These are phyloP conservation scores for Polychytrium aggregatum DNA, from an alignment of 192 early-diverging fungal genomes.

Conservation along the genomic window DNA sequence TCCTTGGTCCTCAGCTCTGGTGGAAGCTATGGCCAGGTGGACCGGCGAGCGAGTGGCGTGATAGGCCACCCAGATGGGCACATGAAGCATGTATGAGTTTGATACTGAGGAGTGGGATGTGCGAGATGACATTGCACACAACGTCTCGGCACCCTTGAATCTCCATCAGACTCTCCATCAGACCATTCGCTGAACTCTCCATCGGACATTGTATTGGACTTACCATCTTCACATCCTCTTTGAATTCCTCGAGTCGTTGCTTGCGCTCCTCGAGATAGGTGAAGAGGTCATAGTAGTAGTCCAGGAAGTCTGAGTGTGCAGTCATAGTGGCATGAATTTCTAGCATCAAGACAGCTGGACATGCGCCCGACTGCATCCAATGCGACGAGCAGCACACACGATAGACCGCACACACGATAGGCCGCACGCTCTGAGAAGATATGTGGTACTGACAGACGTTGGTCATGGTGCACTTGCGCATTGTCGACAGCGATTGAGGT, in stretches of 20 bases:
- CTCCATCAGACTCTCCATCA: too few relatives aligned
- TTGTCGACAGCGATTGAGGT: too few relatives aligned
- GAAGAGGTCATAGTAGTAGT: slow-evolving; percentile 75
- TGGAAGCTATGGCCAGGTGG: slow-evolving; percentile 8
- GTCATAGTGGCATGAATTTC: not conserved
- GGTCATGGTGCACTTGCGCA: slow-evolving; percentile 31
- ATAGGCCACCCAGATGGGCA: too few relatives aligned
- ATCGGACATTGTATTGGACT: too few relatives aligned
- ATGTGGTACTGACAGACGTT: slow-evolving; percentile 30
- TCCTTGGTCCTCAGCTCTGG: slow-evolving; percentile 32
- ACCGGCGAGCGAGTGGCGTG: not conserved
- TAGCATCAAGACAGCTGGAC: not conserved
- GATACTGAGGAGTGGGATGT: too few relatives aligned
- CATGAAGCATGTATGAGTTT: too few relatives aligned
- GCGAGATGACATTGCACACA: too few relatives aligned
- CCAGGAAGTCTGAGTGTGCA: slow-evolving; percentile 69
- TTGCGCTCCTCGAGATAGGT: slow-evolving; percentile 61
- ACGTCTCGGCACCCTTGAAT: too few relatives aligned
- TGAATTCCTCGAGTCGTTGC: slow-evolving; percentile 41
- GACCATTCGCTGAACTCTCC: too few relatives aligned
- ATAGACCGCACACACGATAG: not conserved
- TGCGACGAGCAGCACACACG: not conserved
- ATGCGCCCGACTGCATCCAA: not conserved
- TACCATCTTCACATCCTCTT: too few relatives aligned
- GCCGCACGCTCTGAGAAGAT: not conserved